A percentile compares a stretch with the other conserved stretches of the same genome.
Evolutionary conservation across 345 rosid species (phyloP).

Genomic region (Heritiera fomes): DNA sequence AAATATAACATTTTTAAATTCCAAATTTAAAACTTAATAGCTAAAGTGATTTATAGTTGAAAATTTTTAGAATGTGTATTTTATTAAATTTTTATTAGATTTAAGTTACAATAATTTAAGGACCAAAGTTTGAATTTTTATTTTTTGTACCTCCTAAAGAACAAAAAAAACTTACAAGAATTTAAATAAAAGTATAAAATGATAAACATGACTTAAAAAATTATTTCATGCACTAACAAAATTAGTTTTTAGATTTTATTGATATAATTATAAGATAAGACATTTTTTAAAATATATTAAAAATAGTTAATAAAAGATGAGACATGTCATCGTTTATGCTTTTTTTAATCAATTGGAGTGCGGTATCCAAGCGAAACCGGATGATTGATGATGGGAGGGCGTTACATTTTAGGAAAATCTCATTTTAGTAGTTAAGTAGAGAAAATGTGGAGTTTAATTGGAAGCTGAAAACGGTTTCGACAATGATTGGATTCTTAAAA

Average conservation of each 20-base stretch:
- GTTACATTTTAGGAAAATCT: not conserved
- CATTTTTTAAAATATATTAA: no score
- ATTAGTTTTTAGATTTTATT: no score
- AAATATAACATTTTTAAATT: not conserved
- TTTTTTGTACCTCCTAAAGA: no score
- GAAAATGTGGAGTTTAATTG: not conserved
- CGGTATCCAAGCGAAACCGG: not conserved
- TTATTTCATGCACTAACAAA: no score
- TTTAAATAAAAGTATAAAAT: not conserved
- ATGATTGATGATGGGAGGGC: constrained; percentile 7
- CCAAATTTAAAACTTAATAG: no score
- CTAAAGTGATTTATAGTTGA: not conserved
- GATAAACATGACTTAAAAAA: no score
- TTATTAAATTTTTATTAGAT: not conserved
- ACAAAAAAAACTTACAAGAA: not conserved
- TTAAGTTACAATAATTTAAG: not conserved
- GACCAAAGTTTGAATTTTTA: no score
- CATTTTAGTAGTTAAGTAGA: not conserved
- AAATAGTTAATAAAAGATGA: no score
- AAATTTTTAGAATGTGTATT: no score
- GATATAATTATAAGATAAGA: no score
- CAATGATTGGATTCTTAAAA: constrained; percentile 32
- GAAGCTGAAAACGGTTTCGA: constrained; percentile 21
- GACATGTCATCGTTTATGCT: no score
- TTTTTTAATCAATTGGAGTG: no score